phyloP scores from a whole-genome alignment of 768 basidiomycete species.

The Kwoniella newhampshirensis region DNA sequence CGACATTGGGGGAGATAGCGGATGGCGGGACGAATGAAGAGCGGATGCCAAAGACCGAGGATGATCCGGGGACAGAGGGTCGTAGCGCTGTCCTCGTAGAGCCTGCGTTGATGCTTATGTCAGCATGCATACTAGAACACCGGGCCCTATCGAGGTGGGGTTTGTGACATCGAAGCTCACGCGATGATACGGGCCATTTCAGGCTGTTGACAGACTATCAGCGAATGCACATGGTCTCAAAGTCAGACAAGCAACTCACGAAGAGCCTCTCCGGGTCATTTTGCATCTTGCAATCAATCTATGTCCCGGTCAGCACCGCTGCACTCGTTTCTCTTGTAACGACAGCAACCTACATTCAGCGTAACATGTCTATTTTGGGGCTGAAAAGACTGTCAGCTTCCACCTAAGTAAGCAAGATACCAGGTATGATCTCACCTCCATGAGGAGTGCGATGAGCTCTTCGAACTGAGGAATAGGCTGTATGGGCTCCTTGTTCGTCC shows the following conservation, averaged over 20 bases:
- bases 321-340: not conserved
- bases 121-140: too few species aligned
- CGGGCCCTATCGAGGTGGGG: too few species aligned
- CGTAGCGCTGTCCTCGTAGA: constrained; percentile 36
- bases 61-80: constrained; percentile 50
- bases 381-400: constrained; percentile 25
- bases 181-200: constrained; percentile 51
- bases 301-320: not conserved
- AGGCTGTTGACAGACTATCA: constrained; percentile 43
- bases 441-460: constrained; percentile 51
- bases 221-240: too few species aligned
- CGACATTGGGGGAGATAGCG: constrained; percentile 45
- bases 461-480: constrained; percentile 54
- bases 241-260: constrained; percentile 39
- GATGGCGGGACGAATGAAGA: constrained; percentile 50
- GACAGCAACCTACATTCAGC: constrained; percentile 43
- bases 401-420: not conserved
- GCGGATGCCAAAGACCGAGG: constrained; percentile 55
- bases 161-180: constrained; percentile 12
- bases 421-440: constrained; percentile 42
- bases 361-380: constrained; percentile 51
- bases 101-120: not conserved
- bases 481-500: constrained; percentile 50
- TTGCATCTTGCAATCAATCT: constrained; percentile 55
- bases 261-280: constrained; percentile 51